A percentile compares a stretch with the other conserved stretches of the same genome.
phyloP scores from a whole-genome alignment of 495 filamentous ascomycete genomes.

The Tuber brumale region DNA sequence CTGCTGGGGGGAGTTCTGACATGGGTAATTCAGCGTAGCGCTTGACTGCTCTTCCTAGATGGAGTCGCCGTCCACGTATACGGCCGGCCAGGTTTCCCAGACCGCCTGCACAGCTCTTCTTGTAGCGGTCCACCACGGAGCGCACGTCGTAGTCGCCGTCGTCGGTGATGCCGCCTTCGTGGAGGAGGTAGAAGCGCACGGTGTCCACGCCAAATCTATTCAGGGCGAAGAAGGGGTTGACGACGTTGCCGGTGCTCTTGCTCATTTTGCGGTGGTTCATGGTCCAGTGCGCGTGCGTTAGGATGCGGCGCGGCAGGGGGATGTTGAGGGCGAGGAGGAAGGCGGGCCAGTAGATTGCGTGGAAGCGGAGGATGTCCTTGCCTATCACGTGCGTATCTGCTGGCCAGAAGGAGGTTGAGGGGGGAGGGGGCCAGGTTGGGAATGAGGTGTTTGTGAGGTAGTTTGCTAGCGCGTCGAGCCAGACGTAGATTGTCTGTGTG shows the following conservation, averaged over 20 bases:
- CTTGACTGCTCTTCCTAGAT: constrained; percentile 49
- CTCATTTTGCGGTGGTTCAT: constrained; percentile 87
- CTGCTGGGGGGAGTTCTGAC: background rate
- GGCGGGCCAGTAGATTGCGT: constrained; percentile 96
- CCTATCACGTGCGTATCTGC: constrained; percentile 87
- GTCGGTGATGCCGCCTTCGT: constrained; percentile 63
- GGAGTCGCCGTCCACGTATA: constrained; percentile 61
- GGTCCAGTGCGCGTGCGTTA: constrained; percentile 93
- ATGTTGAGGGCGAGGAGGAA: constrained; percentile 85
- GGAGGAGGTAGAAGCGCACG: constrained; percentile 79
- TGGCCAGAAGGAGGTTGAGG: constrained; percentile 62
- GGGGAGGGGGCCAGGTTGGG: constrained; percentile 57
- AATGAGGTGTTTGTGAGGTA: constrained; percentile 85
- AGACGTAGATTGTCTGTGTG: constrained; percentile 93
- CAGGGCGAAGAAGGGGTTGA: constrained; percentile 89
- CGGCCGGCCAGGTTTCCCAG: constrained; percentile 74
- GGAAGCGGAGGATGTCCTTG: constrained; percentile 94
- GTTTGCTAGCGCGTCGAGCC: constrained; percentile 92
- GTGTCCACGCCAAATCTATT: constrained; percentile 80
- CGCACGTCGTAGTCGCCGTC: constrained; percentile 81
- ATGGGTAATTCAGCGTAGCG: background rate
- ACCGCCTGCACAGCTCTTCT: constrained; percentile 62
- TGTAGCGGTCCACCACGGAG: constrained; percentile 67
- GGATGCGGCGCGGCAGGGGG: constrained; percentile 69
- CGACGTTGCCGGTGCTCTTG: constrained; percentile 88